phyloP scores from a whole-genome alignment of 768 basidiomycete species.

The Mycena amicta region DNA sequence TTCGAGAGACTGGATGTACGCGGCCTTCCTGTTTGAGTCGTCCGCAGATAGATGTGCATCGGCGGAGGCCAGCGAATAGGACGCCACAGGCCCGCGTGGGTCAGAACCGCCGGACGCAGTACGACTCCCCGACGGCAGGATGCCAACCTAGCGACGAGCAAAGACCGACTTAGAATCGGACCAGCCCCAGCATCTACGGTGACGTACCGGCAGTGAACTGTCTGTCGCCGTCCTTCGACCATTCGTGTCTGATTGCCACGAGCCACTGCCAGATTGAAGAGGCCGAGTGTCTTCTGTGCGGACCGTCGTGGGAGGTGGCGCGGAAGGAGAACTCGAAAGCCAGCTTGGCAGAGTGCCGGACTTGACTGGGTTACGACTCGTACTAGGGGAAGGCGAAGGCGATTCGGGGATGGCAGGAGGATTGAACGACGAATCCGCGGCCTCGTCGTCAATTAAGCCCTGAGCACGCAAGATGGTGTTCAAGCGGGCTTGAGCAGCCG shows the following conservation, averaged over 20 bases:
- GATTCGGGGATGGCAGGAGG: no score
- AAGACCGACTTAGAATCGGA: slow-evolving; percentile 9
- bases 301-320: slow-evolving; percentile 16
- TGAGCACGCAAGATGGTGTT: not conserved
- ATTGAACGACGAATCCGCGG: not conserved
- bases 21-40: not conserved
- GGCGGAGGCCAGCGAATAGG: slow-evolving; percentile 4
- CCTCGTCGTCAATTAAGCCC: not conserved
- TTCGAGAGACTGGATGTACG: slow-evolving; percentile 38
- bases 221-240: not conserved
- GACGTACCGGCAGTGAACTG: not conserved
- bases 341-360: not conserved
- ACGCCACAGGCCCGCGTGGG: slow-evolving; percentile 17
- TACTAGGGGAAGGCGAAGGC: not conserved
- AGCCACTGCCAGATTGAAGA: not conserved
- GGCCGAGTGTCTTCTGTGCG: slow-evolving; percentile 9
- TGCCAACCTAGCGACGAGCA: slow-evolving; percentile 16
- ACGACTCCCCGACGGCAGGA: slow-evolving; percentile 18
- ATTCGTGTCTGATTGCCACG: slow-evolving; percentile 1
- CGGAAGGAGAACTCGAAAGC: not conserved
- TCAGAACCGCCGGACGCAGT: slow-evolving; percentile 20
- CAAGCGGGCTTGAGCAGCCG: not conserved
- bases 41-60: not conserved
- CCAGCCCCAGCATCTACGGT: not conserved
- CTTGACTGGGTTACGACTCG: not conserved